Evolutionary conservation across 1,284 basidiomycete species (phyloP).

Genomic region (Papiliotrema terrestris): DNA sequence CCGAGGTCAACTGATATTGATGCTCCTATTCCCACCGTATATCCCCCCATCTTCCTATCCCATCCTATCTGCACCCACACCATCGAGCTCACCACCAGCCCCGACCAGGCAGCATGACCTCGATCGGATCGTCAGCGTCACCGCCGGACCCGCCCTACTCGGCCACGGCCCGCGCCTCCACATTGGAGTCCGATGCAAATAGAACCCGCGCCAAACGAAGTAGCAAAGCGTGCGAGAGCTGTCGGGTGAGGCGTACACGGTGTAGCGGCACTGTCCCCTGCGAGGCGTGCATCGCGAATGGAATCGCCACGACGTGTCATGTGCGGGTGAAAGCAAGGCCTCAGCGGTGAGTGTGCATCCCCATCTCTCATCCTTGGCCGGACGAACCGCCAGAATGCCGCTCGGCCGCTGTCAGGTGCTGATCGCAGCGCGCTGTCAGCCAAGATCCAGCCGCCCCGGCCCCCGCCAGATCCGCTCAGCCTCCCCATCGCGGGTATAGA

Average conservation of each 20-base stretch:
- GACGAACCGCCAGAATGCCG: background rate
- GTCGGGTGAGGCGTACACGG: constrained; percentile 13
- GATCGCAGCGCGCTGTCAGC: background rate
- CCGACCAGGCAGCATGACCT: too few relatives aligned
- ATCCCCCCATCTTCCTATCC: too few relatives aligned
- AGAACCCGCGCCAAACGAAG: background rate
- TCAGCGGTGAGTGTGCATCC: constrained; percentile 11
- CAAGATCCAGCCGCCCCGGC: background rate
- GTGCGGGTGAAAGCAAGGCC: constrained; percentile 21
- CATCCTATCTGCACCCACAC: too few relatives aligned
- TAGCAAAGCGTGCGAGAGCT: constrained; percentile 23
- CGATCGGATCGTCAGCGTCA: too few relatives aligned
- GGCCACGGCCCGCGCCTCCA: too few relatives aligned
- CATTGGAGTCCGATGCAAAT: too few relatives aligned
- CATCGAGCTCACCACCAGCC: too few relatives aligned
- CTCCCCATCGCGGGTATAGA: background rate
- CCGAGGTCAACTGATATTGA: too few relatives aligned
- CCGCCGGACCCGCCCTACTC: too few relatives aligned
- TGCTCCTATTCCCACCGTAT: too few relatives aligned
- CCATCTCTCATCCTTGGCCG: background rate
- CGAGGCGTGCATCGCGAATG: constrained; percentile 11
- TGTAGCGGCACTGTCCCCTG: constrained; percentile 19
- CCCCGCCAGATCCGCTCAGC: background rate
- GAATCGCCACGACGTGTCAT: constrained; percentile 8
- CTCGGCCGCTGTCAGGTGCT: background rate